Percentiles rank a stretch among this genome's conserved stretches.
phyloP scores from a whole-genome alignment of 2,329 filamentous ascomycete genomes.

The Claviceps africana region DNA sequence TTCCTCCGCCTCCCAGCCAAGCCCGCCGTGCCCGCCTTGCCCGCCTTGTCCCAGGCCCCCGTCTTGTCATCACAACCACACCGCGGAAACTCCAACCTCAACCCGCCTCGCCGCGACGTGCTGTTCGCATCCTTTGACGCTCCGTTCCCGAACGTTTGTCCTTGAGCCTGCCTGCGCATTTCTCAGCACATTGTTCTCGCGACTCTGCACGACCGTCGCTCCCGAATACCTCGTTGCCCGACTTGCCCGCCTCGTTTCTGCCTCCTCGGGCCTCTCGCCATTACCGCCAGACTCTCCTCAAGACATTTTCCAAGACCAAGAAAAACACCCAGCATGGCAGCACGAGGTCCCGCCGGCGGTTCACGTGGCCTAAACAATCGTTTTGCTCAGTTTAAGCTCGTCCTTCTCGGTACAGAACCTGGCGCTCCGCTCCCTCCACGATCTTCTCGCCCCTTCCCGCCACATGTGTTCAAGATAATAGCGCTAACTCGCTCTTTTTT shows the following conservation, averaged over 20 bases:
- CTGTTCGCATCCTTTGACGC: background rate
- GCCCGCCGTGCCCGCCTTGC: too few relatives aligned
- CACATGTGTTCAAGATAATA: background rate
- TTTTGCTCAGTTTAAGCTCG: conserved; percentile 98
- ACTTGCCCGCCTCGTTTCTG: background rate
- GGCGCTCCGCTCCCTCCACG: background rate
- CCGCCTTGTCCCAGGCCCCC: too few relatives aligned
- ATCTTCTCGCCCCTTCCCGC: background rate
- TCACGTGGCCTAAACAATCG: conserved; percentile 58
- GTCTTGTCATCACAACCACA: background rate
- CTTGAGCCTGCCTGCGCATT: background rate
- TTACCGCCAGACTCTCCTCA: background rate
- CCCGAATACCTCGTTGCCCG: background rate
- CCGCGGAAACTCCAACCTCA: background rate
- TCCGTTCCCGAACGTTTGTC: background rate
- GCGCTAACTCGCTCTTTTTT: conserved; percentile 7
- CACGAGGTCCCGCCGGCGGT: conserved; percentile 54
- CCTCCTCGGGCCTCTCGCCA: background rate
- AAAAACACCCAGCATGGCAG: conserved; percentile 51
- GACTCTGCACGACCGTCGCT: background rate
- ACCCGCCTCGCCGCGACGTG: conserved; percentile 1
- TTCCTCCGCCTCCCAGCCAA: background rate
- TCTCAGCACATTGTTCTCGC: background rate
- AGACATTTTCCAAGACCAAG: background rate
- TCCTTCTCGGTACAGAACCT: conserved; percentile 67